A percentile compares a stretch with the other conserved stretches of the same genome.
phyloP scores from a whole-genome alignment of 192 early-diverging fungal genomes.

The Ambispora gerdemannii region DNA sequence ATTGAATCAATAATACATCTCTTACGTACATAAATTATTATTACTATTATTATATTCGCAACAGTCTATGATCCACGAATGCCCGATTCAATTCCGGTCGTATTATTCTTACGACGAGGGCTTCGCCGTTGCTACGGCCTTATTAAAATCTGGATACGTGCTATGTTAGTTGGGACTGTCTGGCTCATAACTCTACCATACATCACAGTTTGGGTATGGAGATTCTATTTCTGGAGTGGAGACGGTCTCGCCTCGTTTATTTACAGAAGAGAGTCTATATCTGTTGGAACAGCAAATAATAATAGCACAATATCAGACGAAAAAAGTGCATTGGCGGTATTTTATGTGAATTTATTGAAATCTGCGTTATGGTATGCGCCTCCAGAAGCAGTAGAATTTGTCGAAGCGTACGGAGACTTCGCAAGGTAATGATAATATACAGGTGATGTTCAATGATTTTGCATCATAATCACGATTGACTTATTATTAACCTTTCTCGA shows the following conservation, averaged over 20 bases:
- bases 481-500: neutral
- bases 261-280: conserved; percentile 33
- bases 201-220: conserved; percentile 77
- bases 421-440: neutral
- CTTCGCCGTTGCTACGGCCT: conserved; percentile 44
- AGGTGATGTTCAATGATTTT: neutral
- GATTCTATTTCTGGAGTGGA: conserved; percentile 80
- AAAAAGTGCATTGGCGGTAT: conserved; percentile 25
- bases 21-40: too few species aligned
- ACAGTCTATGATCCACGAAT: conserved; percentile 66
- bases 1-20: neutral
- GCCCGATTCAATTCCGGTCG: conserved; percentile 64
- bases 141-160: conserved; percentile 48
- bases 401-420: conserved; percentile 22
- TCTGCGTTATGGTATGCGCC: conserved; percentile 30
- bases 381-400: conserved; percentile 12
- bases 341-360: neutral
- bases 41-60: neutral
- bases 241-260: conserved; percentile 48
- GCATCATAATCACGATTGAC: conserved; percentile 6
- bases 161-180: conserved; percentile 60
- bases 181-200: conserved; percentile 86
- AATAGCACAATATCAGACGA: conserved; percentile 1
- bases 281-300: neutral
- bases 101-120: conserved; percentile 56